Percentiles rank a stretch among this genome's conserved stretches.
Conservation (phyloP, 805 yeast genomes). For the Cyberlindnera subsufficiens region DNA sequence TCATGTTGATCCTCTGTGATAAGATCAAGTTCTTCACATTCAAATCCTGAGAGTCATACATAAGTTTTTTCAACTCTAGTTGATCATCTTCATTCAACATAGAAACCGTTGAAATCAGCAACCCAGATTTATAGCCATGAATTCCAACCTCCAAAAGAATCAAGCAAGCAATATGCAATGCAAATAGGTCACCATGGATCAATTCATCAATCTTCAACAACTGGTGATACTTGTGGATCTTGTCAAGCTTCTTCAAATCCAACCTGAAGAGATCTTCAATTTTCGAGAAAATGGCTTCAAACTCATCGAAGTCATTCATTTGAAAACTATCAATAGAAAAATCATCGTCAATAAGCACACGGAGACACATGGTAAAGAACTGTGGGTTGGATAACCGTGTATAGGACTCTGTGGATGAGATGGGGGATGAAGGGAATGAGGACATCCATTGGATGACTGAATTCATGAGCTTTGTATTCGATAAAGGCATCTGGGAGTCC, state of each 20-base stretch:
- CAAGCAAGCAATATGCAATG: conserved; percentile 11
- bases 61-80: conserved; percentile 10
- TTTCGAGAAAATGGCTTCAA: not conserved
- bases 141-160: conserved; percentile 15
- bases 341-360: not conserved
- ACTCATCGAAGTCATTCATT: not conserved
- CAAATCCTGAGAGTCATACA: conserved; percentile 18
- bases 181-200: conserved; percentile 5
- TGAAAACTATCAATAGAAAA: not conserved
- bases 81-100: conserved; percentile 11
- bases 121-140: conserved; percentile 13
- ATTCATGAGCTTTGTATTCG: conserved; percentile 1
- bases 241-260: not conserved
- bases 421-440: conserved; percentile 2
- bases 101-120: conserved; percentile 9
- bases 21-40: conserved; percentile 14
- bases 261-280: not conserved
- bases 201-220: conserved; percentile 6
- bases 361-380: not conserved
- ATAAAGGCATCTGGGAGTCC: not conserved
- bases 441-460: conserved; percentile 6
- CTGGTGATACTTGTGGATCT: conserved; percentile 5
- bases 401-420: not conserved
- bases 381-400: not conserved
- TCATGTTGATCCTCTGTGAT: conserved; percentile 10